Conservation (phyloP, 805 yeast species). For the Clavispora vitiphila region DNA sequence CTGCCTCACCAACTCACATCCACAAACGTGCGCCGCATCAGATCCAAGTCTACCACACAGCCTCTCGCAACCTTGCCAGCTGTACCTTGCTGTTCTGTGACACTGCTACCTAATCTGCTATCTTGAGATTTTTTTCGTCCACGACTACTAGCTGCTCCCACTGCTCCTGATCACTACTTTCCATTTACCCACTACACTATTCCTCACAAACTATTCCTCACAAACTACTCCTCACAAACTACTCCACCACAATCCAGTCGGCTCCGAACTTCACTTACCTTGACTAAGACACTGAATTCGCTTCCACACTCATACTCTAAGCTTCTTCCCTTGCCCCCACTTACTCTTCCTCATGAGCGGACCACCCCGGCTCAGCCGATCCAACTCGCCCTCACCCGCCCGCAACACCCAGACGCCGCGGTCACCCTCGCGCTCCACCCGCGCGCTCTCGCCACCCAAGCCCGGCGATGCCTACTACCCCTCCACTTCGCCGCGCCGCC, state of each 20-base stretch:
- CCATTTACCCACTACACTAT: no score
- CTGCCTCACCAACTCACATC: not conserved
- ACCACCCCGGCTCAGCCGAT: not conserved
- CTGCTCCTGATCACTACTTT: no score
- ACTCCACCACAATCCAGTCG: no score
- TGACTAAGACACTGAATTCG: no score
- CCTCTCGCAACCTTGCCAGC: no score
- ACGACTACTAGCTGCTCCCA: no score
- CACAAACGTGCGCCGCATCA: not conserved
- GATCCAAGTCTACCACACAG: not conserved
- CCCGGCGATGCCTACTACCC: slow-evolving; percentile 22
- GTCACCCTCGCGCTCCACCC: slow-evolving; percentile 39
- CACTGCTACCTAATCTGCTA: not conserved
- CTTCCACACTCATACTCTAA: no score
- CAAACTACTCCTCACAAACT: no score
- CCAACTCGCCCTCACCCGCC: not conserved
- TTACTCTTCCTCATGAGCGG: not conserved
- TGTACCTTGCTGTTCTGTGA: no score
- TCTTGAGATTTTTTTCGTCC: no score
- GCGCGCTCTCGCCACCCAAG: slow-evolving; percentile 34
- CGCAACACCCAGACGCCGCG: slow-evolving; percentile 28
- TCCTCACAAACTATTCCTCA: no score
- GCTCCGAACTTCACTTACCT: no score
- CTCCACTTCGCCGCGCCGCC: slow-evolving; percentile 44
- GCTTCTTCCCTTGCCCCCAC: not conserved